Base-by-base conservation (phyloP, 108 stramenopile species). In the Fragilaria crotonensis region DNA sequence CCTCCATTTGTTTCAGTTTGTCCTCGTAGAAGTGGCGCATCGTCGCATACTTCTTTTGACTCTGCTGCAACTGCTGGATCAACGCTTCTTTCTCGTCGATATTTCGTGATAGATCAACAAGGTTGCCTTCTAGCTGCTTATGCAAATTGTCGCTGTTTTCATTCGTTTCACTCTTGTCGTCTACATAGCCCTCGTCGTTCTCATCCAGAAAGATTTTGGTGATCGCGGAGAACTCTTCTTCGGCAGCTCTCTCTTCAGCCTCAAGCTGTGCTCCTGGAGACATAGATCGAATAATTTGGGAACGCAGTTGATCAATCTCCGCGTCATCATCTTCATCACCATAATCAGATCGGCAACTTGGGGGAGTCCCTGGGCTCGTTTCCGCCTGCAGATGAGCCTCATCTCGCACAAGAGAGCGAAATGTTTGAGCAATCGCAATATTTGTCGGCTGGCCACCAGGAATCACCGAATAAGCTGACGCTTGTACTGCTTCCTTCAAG, bases 11-110 rank as follows among this genome's bases (percentile, higher is more conserved):
- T 41, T 56, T 54, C 14, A 82, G 54, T 44, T 69, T 71, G 22
- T 64, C 70, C 28, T 82, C 72, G 47, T 82, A 82, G 58, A 82
- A 82, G 31, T 63, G 65, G 61, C 70, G 52, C 80, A 82, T 82
- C 0, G 66, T 33, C 66, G 69, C 71, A 62, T 72, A 83, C 53
- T 77, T 76, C 41, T 70, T 65, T 54, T 76, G 75, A 33, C 70
- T 72, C 21, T 52, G 27, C 47, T 70, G 60, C 0, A 83, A 67
- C 51, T 79, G 72, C n/a, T 64, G 57, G 45, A 83, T 83, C 36
- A 83, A 50, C 44, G 71, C 75, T 59, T 83, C 77, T 59, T 83
- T 83, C 11, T 71, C 77, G 2, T 57, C 68, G 46, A 83, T 83
- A 0, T 66, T 55, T 7, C 21, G 62, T 2, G 81, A 67, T 19